A percentile compares a stretch with the other conserved stretches of the same genome.
These are phyloP conservation scores for Eleusine coracana DNA, from an alignment of 176 grass and related monocot species.

Conservation along the genomic window DNA sequence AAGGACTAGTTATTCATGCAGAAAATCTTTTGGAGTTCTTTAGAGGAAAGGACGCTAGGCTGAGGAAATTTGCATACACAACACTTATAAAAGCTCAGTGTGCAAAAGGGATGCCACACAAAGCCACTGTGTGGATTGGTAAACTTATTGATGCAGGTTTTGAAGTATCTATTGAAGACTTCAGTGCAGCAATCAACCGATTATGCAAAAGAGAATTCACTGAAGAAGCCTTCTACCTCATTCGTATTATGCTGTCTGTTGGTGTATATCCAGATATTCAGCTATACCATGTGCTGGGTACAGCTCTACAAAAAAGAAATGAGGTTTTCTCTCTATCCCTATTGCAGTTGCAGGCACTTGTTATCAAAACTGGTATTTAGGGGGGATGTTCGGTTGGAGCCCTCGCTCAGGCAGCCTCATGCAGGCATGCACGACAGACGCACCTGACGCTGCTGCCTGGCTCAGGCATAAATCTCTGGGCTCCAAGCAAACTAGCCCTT, in stretches of 20 bases:
- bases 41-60: constrained; percentile 43
- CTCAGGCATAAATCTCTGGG: too few species aligned
- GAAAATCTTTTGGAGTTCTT: constrained; percentile 69
- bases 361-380: constrained; percentile 64
- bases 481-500: too few species aligned
- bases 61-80: constrained; percentile 85
- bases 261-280: constrained; percentile 69
- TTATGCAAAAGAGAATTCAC: constrained; percentile 75
- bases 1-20: constrained; percentile 59
- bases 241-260: constrained; percentile 68
- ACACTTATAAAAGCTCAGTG: constrained; percentile 82
- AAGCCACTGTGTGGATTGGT: constrained; percentile 54
- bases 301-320: constrained; percentile 56
- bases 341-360: constrained; percentile 66
- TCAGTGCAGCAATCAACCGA: constrained; percentile 82
- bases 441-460: too few species aligned
- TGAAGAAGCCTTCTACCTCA: constrained; percentile 59
- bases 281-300: constrained; percentile 51
- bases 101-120: constrained; percentile 62
- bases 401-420: too few species aligned
- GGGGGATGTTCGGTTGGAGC: too few species aligned
- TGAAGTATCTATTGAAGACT: constrained; percentile 68
- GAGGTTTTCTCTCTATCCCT: constrained; percentile 48
- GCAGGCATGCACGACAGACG: too few species aligned
- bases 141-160: constrained; percentile 71